Evolutionary conservation across 1,284 basidiomycete genomes (phyloP), one percentile per base, ranked within the genome.

Genomic region (Rhodotorula glutinis): DNA sequence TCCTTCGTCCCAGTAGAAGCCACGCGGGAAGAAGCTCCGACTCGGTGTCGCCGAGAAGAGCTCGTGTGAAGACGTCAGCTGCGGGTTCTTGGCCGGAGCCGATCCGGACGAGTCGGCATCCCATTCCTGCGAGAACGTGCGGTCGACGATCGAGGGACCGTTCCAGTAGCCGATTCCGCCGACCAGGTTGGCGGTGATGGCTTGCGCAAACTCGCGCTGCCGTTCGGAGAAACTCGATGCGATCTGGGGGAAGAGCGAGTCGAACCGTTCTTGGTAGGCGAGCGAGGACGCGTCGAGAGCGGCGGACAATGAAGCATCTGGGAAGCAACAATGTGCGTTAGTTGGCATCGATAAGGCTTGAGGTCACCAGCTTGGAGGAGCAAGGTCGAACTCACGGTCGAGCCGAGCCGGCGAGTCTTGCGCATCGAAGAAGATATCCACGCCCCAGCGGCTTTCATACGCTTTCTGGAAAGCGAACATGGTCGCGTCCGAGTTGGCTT

Each of bases 1-100:
- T 2, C 93, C 93, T 80, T 97, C 93, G 77, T 97, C 93, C 91
- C 93, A 97, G 79, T 97, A 97, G 78, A 97, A 97, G 29, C 93
- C 93, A 77, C 93, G 84, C 2, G 93, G 93, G 82, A 97, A 97
- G 82, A 96, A 94, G 73, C 90, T 92, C 57, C 94, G 84, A 77
- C 91, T 93, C 2, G 93, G 93, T 0, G 93, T 97, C 0, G 91
- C 93, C 10, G 93, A 94, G 70, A 95, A 81, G n/a, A 97, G 80
- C 38, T 86, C 85, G 64, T 82, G 85, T 13, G 89, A 86, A 55
- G 89, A 86, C 10, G 88, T 90, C 66, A 91, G 75, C 60, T 82
- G 83, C 8, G 90, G 85, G 57, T 76, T 71, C 25, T 77, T 43
- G 25, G 75, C 75, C 7, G 49, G 25, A 3, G 38, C 49, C 1